A percentile compares a stretch with the other conserved stretches of the same genome.
Evolutionary conservation across 495 filamentous ascomycete genomes (phyloP).

Genomic region (Penicillium lividum): DNA sequence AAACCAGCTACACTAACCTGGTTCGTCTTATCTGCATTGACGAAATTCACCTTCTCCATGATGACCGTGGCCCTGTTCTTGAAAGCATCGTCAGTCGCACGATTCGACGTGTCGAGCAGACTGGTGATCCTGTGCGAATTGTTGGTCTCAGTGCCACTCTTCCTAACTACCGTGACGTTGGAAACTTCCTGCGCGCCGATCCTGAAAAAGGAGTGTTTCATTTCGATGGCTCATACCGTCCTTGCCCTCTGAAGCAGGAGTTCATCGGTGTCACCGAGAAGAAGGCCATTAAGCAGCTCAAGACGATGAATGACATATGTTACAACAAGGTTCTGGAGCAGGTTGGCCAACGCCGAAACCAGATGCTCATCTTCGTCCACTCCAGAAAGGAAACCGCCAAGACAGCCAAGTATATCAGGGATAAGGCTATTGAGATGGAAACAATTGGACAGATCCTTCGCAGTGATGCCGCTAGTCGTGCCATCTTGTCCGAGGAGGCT

Average conservation of each 20-base stretch:
- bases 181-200: conserved; percentile 92
- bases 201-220: conserved; percentile 84
- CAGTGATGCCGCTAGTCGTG: conserved; percentile 87
- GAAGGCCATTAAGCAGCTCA: conserved; percentile 98
- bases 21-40: conserved; percentile 95
- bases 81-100: conserved; percentile 97
- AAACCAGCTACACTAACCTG: conserved; percentile 94
- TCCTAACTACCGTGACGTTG: conserved; percentile 96
- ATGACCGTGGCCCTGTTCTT: conserved; percentile 94
- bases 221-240: conserved; percentile 92
- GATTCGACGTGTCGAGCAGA: conserved; percentile 89
- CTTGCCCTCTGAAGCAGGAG: conserved; percentile 92
- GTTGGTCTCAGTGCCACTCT: conserved; percentile 93
- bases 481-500: conserved; percentile 82
- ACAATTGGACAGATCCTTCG: conserved; percentile 95
- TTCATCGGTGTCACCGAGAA: conserved; percentile 98
- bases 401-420: conserved; percentile 91
- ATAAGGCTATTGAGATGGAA: conserved; percentile 93
- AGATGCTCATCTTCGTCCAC: conserved; percentile 99
- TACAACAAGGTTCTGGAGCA: conserved; percentile 98
- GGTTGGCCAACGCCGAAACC: conserved; percentile 83
- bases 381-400: conserved; percentile 98
- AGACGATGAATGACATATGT: conserved; percentile 99
- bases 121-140: conserved; percentile 85
- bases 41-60: conserved; percentile 96